phyloP scores from a whole-genome alignment of 345 rosid species.

The Eucalyptus sideroxylon region DNA sequence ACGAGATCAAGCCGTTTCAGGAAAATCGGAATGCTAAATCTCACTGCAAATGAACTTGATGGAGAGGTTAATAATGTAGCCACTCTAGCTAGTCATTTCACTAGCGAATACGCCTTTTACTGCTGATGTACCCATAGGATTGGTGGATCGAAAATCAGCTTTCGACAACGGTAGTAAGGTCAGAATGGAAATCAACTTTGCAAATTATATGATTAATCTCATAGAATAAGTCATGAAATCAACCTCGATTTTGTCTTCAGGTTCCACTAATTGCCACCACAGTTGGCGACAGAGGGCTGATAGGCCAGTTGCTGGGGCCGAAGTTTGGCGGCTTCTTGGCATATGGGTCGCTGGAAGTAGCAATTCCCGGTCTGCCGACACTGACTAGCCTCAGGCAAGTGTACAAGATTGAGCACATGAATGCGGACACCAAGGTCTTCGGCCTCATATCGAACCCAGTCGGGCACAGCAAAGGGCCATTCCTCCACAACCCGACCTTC shows the following conservation, averaged over 20 bases:
- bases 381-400: conserved; percentile 20
- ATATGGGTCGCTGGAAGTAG: conserved; percentile 35
- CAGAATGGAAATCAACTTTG: not conserved
- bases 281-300: conserved; percentile 43
- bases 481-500: conserved; percentile 48
- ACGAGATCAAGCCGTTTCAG: not conserved
- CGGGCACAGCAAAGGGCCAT: conserved; percentile 56
- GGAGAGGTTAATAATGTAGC: not conserved
- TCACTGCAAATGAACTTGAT: not conserved
- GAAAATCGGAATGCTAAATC: not conserved
- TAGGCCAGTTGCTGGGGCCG: conserved; percentile 42
- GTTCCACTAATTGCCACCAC: conserved; percentile 37
- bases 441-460: conserved; percentile 55
- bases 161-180: not conserved
- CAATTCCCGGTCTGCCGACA: conserved; percentile 33
- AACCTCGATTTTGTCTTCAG: not conserved
- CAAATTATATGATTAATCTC: not conserved
- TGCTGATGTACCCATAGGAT: not conserved
- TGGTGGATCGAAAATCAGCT: not conserved
- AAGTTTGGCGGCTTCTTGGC: conserved; percentile 34
- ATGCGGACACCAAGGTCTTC: conserved; percentile 31
- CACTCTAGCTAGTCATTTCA: not conserved
- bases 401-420: conserved; percentile 21
- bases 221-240: not conserved
- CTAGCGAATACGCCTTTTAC: not conserved